Evolutionary conservation across 768 basidiomycete species (phyloP).

Genomic region (Psilocybe cubensis): DNA sequence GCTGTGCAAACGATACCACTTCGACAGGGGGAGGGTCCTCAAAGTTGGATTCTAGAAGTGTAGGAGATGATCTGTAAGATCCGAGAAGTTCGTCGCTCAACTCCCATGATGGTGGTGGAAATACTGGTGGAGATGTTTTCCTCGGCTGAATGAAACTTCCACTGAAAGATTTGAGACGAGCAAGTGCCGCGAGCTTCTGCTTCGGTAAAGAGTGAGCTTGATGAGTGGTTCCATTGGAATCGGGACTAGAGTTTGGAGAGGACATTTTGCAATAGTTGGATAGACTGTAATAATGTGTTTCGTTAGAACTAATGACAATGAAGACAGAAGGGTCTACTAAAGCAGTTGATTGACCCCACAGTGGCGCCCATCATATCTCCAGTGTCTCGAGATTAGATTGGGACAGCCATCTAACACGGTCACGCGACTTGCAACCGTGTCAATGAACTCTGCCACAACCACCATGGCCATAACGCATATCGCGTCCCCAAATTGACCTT

Average conservation of each 20-base stretch:
- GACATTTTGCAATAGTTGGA: not conserved
- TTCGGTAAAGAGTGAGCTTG: constrained; percentile 25
- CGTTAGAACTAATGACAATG: not conserved
- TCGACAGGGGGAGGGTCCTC: constrained; percentile 28
- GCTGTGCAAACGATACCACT: constrained; percentile 39
- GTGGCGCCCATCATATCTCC: not conserved
- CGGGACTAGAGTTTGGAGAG: constrained; percentile 12
- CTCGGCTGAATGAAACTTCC: constrained; percentile 24
- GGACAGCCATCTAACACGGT: not conserved
- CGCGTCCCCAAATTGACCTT: constrained; percentile 66
- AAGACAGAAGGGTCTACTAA: not conserved
- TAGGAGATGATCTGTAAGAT: constrained; percentile 12
- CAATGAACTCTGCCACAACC: no score
- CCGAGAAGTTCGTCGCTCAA: constrained; percentile 34
- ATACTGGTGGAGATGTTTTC: constrained; percentile 28
- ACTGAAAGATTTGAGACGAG: constrained; percentile 39
- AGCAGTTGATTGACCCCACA: not conserved
- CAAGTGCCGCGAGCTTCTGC: constrained; percentile 36
- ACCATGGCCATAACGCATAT: constrained; percentile 26
- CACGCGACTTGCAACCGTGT: no score
- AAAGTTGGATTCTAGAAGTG: constrained; percentile 24
- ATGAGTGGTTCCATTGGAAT: constrained; percentile 1
- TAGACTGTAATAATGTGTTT: not conserved
- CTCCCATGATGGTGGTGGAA: constrained; percentile 53
- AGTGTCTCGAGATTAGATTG: not conserved